Base-by-base conservation (phyloP, 805 yeast genomes). In the Maudiozyma barnettii region DNA sequence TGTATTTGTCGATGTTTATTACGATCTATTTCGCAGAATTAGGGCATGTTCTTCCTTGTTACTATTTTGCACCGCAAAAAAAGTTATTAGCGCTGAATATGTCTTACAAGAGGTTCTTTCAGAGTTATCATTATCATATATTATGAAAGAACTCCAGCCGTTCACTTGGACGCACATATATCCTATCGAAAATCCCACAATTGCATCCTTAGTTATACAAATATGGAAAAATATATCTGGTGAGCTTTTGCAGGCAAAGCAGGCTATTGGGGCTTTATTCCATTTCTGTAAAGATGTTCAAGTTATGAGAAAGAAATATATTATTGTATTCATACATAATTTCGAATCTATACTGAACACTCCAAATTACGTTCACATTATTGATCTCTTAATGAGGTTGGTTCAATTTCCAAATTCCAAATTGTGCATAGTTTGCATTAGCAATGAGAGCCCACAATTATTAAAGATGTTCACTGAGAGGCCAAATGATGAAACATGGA, bases 301-400 rank as follows among this genome's bases (percentile, higher is more conserved):
- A 30, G 41, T 52, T 21, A 58, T 55, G 13, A 62, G 63, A 14
- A 65, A 58, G n/a, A 59, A 70, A 38, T 69, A 69, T 41, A 84
- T 89, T 1, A 65, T 84, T 45, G 82, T 93, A 12, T 67, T 93
- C 39, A 69, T 93, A 64, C 98, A 93, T 66, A 98, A 93, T 61
- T 70, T 93, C 47, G 99, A 93, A 65, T 95, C 88, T 7, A 21
- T 39, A n/a, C 60, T 73, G 93, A 16, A 21, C 8, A 9, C 21
- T 21, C n/a, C 21, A 19, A 9, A 13, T 19, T 5, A 21, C 14
- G 13, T 9, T 13, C 21, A 37, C 6, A 8, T 37, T 37, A 37
- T 37, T 13, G 40, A 14, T 5, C 8, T 37, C 8, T 37, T 20
- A 6, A 21, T 10, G 23, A 37, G 19, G 19, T 19, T 37, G 23